phyloP scores from a whole-genome alignment of 306 rosid species.

The Pachyrhizus erosus region DNA sequence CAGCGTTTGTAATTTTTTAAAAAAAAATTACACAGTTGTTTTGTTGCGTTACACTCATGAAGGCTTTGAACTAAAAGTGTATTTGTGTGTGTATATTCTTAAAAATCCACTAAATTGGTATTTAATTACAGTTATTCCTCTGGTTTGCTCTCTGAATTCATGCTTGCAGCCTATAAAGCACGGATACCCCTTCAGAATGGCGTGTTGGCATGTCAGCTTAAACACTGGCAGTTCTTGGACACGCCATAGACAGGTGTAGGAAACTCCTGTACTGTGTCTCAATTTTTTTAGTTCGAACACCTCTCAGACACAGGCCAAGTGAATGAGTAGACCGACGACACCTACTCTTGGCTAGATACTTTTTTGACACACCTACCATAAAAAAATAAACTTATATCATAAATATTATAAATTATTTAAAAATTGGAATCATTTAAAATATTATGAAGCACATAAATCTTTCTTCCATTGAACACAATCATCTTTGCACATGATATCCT shows the following conservation, averaged over 20 bases:
- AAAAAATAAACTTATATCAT: not conserved
- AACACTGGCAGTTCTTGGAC: not conserved
- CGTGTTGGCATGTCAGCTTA: not conserved
- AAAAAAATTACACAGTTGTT: not conserved
- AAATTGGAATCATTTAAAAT: not conserved
- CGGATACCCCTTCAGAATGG: not conserved
- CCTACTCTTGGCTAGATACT: not conserved
- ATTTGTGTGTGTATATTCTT: not conserved
- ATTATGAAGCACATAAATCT: not conserved
- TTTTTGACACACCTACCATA: not conserved
- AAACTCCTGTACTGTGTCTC: not conserved
- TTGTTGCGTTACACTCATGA: not conserved
- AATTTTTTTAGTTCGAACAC: not conserved
- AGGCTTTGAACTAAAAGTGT: not conserved
- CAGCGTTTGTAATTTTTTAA: not conserved
- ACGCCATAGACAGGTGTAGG: not conserved
- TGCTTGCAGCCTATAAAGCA: not conserved
- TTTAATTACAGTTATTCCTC: not conserved
- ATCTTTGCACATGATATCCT: not conserved
- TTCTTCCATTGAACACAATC: not conserved
- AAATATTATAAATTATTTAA: not conserved
- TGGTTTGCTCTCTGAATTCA: not conserved
- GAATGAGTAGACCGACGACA: not conserved
- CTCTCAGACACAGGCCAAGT: not conserved
- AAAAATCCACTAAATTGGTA: not conserved